phyloP scores from a whole-genome alignment of 176 grass and related monocot genomes.

The Elymus sibiricus region DNA sequence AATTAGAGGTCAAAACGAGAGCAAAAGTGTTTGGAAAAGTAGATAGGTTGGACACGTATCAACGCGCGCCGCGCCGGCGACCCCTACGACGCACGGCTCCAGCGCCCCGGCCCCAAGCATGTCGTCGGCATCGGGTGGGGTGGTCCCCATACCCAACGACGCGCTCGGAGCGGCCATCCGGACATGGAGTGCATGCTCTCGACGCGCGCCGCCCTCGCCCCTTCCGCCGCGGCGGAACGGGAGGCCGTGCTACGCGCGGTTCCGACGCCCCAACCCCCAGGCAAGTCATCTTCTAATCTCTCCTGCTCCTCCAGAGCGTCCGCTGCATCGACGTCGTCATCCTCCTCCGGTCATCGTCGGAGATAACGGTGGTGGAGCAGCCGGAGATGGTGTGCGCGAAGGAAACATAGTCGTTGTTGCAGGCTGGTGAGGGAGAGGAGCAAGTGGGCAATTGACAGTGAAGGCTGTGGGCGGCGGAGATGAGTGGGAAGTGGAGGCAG shows the following conservation, averaged over 20 bases:
- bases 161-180: slow-evolving; percentile 51
- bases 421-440: slow-evolving; percentile 8
- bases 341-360: slow-evolving; percentile 17
- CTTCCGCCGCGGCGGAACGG: not conserved
- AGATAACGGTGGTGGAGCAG: not conserved
- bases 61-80: too few species aligned
- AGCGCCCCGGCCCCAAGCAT: too few species aligned
- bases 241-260: slow-evolving; percentile 34
- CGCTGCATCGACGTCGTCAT: not conserved
- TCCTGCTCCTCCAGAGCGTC: slow-evolving; percentile 22
- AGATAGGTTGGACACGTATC: too few species aligned
- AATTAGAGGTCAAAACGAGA: too few species aligned
- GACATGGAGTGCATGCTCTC: slow-evolving; percentile 40
- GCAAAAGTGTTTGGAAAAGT: too few species aligned
- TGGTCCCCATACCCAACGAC: slow-evolving; percentile 55
- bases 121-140: not conserved
- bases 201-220: not conserved
- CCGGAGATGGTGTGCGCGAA: slow-evolving; percentile 8
- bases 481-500: slow-evolving; percentile 35
- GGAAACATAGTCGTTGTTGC: not conserved
- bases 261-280: not conserved
- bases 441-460: not conserved
- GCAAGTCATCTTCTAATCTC: slow-evolving; percentile 10
- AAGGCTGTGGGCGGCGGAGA: slow-evolving; percentile 29
- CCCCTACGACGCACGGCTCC: too few species aligned